Percentiles rank a stretch among this genome's conserved stretches.
Evolutionary conservation across 2,329 filamentous ascomycete genomes (phyloP).

Genomic region (Diatrype stigma): DNA sequence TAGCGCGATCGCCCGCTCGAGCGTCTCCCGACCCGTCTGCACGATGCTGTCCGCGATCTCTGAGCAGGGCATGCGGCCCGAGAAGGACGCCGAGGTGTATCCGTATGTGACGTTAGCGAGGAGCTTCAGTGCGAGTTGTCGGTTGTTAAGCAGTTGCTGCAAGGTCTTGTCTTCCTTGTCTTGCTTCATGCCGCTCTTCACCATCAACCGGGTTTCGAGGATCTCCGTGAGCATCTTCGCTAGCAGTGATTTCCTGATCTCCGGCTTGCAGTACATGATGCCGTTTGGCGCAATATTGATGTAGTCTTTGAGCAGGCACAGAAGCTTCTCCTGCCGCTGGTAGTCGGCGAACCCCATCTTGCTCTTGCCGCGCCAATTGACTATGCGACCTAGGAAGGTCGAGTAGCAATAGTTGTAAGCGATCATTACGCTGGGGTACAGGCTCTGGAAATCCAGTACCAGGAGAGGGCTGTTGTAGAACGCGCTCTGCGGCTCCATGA

Average conservation of each 20-base stretch:
- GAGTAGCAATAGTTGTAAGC: constrained; percentile 99
- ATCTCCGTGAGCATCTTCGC: constrained; percentile 98
- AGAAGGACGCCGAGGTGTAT: constrained; percentile 95
- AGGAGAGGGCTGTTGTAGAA: constrained; percentile 89
- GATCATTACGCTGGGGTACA: constrained; percentile 98
- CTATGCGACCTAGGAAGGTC: constrained; percentile 83
- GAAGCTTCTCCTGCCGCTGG: constrained; percentile 66
- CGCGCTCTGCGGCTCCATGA: constrained; percentile 95
- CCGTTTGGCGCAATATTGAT: constrained; percentile 94
- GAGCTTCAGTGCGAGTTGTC: constrained; percentile 89
- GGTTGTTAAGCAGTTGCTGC: constrained; percentile 85
- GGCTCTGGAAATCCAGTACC: constrained; percentile 90
- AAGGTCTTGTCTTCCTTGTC: constrained; percentile 84
- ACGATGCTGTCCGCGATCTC: constrained; percentile 99
- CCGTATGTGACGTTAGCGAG: constrained; percentile 99
- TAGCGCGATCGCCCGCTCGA: constrained; percentile 87
- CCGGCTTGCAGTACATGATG: constrained; percentile 87
- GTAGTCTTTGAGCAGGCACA: constrained; percentile 75
- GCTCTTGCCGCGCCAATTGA: constrained; percentile 82
- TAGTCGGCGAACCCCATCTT: constrained; percentile 96
- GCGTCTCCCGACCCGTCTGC: constrained; percentile 88
- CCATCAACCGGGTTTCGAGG: constrained; percentile 93
- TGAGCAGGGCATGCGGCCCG: constrained; percentile 93
- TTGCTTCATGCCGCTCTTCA: constrained; percentile 93
- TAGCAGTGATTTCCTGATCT: constrained; percentile 82